These are phyloP conservation scores for Apocynum venetum DNA, from an alignment of 257 asterid genomes.

Conservation along the genomic window DNA sequence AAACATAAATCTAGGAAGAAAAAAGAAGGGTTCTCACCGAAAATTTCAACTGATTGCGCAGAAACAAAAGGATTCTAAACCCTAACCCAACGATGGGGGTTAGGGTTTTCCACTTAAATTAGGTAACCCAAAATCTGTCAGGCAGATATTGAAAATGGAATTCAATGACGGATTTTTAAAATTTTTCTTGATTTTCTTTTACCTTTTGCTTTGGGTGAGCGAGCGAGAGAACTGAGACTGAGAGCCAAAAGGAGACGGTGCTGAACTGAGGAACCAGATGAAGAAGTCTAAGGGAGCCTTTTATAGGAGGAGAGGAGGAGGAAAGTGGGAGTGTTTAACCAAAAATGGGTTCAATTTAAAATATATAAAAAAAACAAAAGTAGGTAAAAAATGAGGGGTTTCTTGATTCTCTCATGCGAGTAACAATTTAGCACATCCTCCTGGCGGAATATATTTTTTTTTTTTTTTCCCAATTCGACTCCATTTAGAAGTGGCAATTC, in stretches of 20 bases:
- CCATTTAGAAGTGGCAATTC: too few species aligned
- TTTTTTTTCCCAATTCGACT: too few species aligned
- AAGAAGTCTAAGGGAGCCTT: not conserved
- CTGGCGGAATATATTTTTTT: too few species aligned
- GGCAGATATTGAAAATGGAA: not conserved
- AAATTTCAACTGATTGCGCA: not conserved
- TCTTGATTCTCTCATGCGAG: too few species aligned
- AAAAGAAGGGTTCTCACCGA: not conserved
- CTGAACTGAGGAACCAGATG: not conserved
- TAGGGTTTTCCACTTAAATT: not conserved
- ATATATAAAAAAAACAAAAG: too few species aligned
- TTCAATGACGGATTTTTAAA: not conserved
- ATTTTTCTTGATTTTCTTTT: not conserved
- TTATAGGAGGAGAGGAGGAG: not conserved
- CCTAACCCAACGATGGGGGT: conserved; percentile 15
- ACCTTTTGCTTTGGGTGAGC: not conserved
- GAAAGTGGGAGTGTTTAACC: not conserved
- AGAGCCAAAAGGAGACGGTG: not conserved
- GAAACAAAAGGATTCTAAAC: conserved; percentile 6
- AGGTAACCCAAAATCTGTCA: not conserved
- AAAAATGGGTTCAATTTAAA: too few species aligned
- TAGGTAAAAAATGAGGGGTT: too few species aligned
- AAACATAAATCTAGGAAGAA: not conserved
- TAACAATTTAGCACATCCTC: too few species aligned
- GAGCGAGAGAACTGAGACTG: not conserved